Base-by-base conservation (phyloP, 2,329 filamentous ascomycete species). In the Coccinonectria pachysandricola region DNA sequence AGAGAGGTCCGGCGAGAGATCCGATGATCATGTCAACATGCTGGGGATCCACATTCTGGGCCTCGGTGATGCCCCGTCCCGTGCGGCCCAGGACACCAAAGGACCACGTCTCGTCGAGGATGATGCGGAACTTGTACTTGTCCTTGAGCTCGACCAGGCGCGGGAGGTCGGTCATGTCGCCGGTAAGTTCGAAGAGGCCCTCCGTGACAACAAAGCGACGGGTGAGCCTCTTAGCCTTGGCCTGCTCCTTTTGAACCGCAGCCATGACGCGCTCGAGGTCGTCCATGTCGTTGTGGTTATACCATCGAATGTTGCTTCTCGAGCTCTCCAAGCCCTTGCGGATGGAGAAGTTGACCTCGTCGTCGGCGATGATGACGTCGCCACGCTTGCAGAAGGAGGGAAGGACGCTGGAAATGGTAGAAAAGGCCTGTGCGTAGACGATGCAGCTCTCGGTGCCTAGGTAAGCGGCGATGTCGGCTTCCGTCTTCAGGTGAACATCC, bases 21-120 rank as follows among this genome's bases (percentile, higher is more conserved):
- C 92, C 91, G 27, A 96, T 73, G 41, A 98, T 88, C 86, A 98
- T 95, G 60, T 98, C 91, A 25, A 98, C 78, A 50, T 93, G 82
- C 7, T 79, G 75, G 1, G 88, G 77, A 52, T 96, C 91, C 11
- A 98, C 88, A 44, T 96, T 94, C 50, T 96, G 91, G 5, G 88
- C 84, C 61, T 98, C 92, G 1, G 91, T 96, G 19, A 96, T 67
- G 32, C 91, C 91, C 27, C 86, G 79, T 12, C 91, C 92, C 14
- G 85, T 94, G 35, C 86, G 73, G 24, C 91, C 91, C 5, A 98
- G 71, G 11, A 96, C 82, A 34, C 88, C 92, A 52, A 96, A 98
- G 1, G 87, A 95, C 79, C 84, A 93, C 2, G 87, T 94, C 63
- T 98, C 91, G 54, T 98, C 91, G 19, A 98, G 75, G 40, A 96